These are phyloP conservation scores for Pythium oligandrum DNA, from an alignment of 352 stramenopile genomes.

Conservation along the genomic window DNA sequence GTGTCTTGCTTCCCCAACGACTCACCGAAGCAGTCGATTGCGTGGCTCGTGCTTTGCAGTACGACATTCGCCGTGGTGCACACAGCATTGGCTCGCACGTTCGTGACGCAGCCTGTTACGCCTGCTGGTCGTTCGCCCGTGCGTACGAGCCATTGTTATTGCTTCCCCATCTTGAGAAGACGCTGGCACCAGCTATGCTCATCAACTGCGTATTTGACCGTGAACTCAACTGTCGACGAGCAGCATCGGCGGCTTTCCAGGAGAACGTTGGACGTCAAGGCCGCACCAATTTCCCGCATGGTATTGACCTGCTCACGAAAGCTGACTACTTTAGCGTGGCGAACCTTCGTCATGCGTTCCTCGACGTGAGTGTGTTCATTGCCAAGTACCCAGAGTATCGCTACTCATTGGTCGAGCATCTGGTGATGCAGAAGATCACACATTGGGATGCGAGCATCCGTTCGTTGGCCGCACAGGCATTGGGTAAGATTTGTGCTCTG, in stretches of 20 bases:
- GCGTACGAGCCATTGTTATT: conserved; percentile 93
- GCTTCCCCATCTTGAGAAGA: conserved; percentile 81
- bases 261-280: conserved; percentile 91
- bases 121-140: conserved; percentile 96
- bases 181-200: conserved; percentile 90
- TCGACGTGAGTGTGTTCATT: conserved; percentile 89
- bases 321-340: conserved; percentile 98
- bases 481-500: conserved; percentile 83
- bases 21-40: conserved; percentile 91
- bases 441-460: conserved; percentile 96
- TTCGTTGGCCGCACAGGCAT: conserved; percentile 73
- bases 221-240: conserved; percentile 97
- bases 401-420: conserved; percentile 78
- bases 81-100: conserved; percentile 97
- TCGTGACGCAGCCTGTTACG: conserved; percentile 97
- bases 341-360: conserved; percentile 88
- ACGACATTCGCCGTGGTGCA: conserved; percentile 93
- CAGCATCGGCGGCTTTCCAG: conserved; percentile 97
- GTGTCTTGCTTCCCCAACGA: conserved; percentile 92
- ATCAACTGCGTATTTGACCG: conserved; percentile 96
- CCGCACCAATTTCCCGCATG: conserved; percentile 92
- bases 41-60: conserved; percentile 89
- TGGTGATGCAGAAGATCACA: conserved; percentile 84
- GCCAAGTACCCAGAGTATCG: conserved; percentile 89
- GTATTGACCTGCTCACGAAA: conserved; percentile 95